These are phyloP conservation scores for Citrus reticulata DNA, from an alignment of 345 rosid species.

Conservation along the genomic window DNA sequence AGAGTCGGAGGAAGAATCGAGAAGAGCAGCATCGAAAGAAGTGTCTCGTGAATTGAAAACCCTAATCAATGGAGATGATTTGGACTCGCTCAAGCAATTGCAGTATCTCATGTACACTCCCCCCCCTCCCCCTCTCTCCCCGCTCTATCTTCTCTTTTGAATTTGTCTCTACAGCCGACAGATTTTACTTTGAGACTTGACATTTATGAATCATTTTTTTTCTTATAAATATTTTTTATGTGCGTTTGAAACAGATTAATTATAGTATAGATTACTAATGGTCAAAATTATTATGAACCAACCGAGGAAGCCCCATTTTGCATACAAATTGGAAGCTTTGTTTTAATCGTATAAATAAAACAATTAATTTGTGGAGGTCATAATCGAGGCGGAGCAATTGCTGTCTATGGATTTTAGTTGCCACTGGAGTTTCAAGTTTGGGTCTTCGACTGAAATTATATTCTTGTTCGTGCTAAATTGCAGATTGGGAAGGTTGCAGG, in stretches of 20 bases:
- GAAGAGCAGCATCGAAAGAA: slow-evolving; percentile 62
- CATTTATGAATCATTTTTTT: neutral
- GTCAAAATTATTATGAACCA: neutral
- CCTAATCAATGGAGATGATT: slow-evolving; percentile 51
- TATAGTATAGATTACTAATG: neutral
- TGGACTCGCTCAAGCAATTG: slow-evolving; percentile 62
- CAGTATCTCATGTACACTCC: slow-evolving; percentile 68
- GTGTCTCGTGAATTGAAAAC: slow-evolving; percentile 70
- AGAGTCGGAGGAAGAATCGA: slow-evolving; percentile 37
- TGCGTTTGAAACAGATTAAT: neutral
- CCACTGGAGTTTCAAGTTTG: neutral
- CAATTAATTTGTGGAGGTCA: neutral
- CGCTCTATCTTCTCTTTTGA: neutral
- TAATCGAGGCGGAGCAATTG: neutral
- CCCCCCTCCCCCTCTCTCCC: slow-evolving; percentile 1
- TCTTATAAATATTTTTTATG: neutral
- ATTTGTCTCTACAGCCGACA: neutral
- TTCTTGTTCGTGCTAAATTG: neutral
- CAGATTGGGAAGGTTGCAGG: slow-evolving; percentile 96
- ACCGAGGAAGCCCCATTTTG: too few relatives aligned
- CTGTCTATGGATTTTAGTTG: neutral
- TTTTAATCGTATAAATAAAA: too few relatives aligned
- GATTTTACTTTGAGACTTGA: neutral
- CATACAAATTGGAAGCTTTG: too few relatives aligned
- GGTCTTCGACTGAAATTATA: neutral